Percentiles rank a stretch among this genome's conserved stretches.
Evolutionary conservation across 805 yeast species (phyloP).

Genomic region (Metschnikowia matae): DNA sequence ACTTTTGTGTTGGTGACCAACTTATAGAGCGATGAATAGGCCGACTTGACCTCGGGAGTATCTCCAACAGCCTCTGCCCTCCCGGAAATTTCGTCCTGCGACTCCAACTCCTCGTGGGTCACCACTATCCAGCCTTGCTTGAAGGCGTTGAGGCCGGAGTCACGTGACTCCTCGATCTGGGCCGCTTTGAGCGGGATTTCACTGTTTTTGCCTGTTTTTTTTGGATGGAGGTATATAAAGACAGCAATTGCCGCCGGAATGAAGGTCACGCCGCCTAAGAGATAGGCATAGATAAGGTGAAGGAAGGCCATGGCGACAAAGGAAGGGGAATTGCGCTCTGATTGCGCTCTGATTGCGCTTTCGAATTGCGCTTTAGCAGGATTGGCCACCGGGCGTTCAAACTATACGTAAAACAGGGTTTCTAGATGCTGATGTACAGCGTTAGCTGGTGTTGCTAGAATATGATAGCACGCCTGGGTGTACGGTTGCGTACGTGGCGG

Average conservation of each 20-base stretch:
- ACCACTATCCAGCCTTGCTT: slow-evolving; percentile 79
- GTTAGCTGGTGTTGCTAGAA: neutral
- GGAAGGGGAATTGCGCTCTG: neutral
- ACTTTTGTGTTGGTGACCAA: slow-evolving; percentile 38
- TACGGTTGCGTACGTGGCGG: neutral
- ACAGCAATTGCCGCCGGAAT: slow-evolving; percentile 52
- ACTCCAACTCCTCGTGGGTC: slow-evolving; percentile 63
- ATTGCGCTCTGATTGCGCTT: neutral
- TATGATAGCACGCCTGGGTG: neutral
- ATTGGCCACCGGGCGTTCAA: too few species aligned
- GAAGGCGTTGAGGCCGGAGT: slow-evolving; percentile 60
- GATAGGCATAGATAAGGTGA: slow-evolving; percentile 44
- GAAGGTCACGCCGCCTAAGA: slow-evolving; percentile 80
- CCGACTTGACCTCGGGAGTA: slow-evolving; percentile 44
- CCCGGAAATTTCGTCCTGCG: slow-evolving; percentile 45
- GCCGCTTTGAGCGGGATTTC: slow-evolving; percentile 48
- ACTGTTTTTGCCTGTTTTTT: slow-evolving; percentile 16
- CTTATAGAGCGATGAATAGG: slow-evolving; percentile 59
- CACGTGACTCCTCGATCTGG: slow-evolving; percentile 54
- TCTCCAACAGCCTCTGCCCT: slow-evolving; percentile 41
- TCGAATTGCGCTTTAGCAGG: too few species aligned
- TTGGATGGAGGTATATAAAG: slow-evolving; percentile 40
- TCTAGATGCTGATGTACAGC: neutral
- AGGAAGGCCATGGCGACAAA: slow-evolving; percentile 7
- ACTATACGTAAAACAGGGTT: neutral